A percentile compares a stretch with the other conserved stretches of the same genome.
These are phyloP conservation scores for Kockovaella imperatae DNA, from an alignment of 768 basidiomycete species.

Conservation along the genomic window DNA sequence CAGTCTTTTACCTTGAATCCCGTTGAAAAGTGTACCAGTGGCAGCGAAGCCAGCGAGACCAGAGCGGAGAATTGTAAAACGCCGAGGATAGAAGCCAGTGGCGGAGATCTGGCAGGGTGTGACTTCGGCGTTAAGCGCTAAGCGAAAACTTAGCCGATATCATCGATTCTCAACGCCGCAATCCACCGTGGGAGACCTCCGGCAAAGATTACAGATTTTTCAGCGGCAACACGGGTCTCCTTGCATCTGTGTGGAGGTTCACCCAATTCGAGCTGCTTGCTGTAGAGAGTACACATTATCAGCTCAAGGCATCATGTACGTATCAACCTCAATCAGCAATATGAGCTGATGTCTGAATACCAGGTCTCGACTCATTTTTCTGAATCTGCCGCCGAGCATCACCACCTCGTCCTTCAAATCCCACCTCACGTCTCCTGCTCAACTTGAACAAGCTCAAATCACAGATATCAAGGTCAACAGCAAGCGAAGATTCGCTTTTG, in stretches of 20 bases:
- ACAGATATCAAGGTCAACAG: constrained; percentile 80
- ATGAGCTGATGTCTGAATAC: not conserved
- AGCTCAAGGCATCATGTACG: constrained; percentile 2
- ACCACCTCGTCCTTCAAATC: constrained; percentile 21
- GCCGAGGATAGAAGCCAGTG: not conserved
- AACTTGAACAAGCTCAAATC: constrained; percentile 44
- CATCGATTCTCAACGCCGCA: not conserved
- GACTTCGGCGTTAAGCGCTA: too few species aligned
- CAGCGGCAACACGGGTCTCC: constrained; percentile 1
- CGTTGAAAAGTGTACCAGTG: not conserved
- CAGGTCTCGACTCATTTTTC: constrained; percentile 44
- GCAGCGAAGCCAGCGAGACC: too few species aligned
- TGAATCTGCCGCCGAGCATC: constrained; percentile 33
- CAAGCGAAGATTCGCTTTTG: constrained; percentile 81
- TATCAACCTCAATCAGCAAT: not conserved
- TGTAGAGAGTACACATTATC: not conserved
- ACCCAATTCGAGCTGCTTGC: not conserved
- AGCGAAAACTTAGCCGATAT: not conserved
- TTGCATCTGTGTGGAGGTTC: not conserved
- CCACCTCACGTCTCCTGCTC: constrained; percentile 20
- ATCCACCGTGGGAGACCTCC: constrained; percentile 6
- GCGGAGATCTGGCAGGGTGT: not conserved
- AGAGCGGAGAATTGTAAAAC: not conserved
- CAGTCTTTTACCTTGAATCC: not conserved
- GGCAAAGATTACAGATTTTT: not conserved